phyloP scores from a whole-genome alignment of 1,284 basidiomycete species.

The Cronartium ribicola region DNA sequence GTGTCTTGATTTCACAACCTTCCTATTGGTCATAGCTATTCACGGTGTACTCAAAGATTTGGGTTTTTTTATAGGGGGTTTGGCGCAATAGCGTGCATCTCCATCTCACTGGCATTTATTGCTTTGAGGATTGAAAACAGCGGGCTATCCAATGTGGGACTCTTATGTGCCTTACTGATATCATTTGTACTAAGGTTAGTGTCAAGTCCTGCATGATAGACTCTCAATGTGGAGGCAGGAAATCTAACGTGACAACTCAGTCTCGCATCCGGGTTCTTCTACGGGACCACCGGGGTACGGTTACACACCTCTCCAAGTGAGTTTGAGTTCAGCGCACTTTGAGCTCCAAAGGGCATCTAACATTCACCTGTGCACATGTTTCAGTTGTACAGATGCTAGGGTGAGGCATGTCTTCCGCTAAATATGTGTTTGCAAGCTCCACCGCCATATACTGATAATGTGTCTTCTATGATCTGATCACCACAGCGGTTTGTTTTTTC shows the following conservation, averaged over 20 bases:
- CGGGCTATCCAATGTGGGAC: conserved; percentile 25
- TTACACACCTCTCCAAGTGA: conserved; percentile 36
- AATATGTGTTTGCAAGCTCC: no score
- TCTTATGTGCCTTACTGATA: conserved; percentile 23
- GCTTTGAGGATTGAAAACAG: conserved; percentile 8
- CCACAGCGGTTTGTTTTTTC: conserved; percentile 36
- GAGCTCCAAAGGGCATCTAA: neutral
- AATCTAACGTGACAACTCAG: neutral
- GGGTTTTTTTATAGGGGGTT: conserved; percentile 16
- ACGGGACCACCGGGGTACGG: conserved; percentile 22
- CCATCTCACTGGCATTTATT: conserved; percentile 26
- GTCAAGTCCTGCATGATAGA: neutral
- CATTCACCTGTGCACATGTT: neutral
- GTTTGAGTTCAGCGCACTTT: neutral
- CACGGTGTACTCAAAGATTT: neutral
- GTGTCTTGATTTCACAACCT: neutral
- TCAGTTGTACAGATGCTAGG: conserved; percentile 41
- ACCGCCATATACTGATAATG: no score
- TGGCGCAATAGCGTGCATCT: conserved; percentile 19
- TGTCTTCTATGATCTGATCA: neutral
- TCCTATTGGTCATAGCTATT: neutral
- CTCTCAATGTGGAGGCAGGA: neutral
- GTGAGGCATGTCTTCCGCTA: neutral
- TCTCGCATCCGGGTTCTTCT: conserved; percentile 41
- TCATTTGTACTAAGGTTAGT: conserved; percentile 30